Conservation (phyloP, 306 rosid genomes). For the Fragaria nilgerrensis region DNA sequence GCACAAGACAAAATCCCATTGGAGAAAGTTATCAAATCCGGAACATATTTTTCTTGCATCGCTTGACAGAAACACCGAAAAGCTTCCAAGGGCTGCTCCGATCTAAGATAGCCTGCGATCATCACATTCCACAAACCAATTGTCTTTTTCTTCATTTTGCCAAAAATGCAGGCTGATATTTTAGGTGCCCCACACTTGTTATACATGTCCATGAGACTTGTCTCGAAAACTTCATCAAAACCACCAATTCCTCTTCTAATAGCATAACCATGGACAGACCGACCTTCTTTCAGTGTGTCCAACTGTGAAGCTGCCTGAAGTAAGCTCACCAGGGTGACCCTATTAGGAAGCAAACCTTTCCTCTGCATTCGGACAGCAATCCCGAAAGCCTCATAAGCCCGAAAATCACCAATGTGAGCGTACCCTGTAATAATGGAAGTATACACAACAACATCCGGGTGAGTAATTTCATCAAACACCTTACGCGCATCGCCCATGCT, state of each 20-base stretch:
- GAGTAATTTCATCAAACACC: slow-evolving; percentile 50
- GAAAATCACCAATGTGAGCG: slow-evolving; percentile 27
- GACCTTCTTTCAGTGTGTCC: slow-evolving; percentile 30
- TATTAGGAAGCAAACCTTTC: slow-evolving; percentile 31
- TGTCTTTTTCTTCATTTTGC: slow-evolving; percentile 32
- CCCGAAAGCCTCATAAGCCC: slow-evolving; percentile 30
- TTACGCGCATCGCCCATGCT: slow-evolving; percentile 28
- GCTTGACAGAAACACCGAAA: slow-evolving; percentile 31
- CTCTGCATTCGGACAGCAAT: slow-evolving; percentile 40
- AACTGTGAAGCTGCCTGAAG: slow-evolving; percentile 35
- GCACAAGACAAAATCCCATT: slow-evolving; percentile 44
- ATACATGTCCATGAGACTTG: slow-evolving; percentile 54
- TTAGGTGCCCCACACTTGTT: slow-evolving; percentile 37
- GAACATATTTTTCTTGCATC: slow-evolving; percentile 35
- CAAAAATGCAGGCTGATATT: slow-evolving; percentile 36
- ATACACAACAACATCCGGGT: slow-evolving; percentile 44
- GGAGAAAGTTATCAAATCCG: slow-evolving; percentile 49
- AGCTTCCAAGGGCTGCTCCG: slow-evolving; percentile 36
- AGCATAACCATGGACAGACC: slow-evolving; percentile 46
- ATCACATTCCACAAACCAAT: slow-evolving; percentile 46
- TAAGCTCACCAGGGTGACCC: slow-evolving; percentile 50
- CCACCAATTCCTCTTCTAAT: slow-evolving; percentile 43
- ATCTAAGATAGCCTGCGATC: slow-evolving; percentile 35
- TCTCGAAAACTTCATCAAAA: slow-evolving; percentile 47
- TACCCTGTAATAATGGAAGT: slow-evolving; percentile 48